Evolutionary conservation across 306 rosid genomes (phyloP), one percentile per base, ranked within the genome.

Genomic region (Prunus mira): DNA sequence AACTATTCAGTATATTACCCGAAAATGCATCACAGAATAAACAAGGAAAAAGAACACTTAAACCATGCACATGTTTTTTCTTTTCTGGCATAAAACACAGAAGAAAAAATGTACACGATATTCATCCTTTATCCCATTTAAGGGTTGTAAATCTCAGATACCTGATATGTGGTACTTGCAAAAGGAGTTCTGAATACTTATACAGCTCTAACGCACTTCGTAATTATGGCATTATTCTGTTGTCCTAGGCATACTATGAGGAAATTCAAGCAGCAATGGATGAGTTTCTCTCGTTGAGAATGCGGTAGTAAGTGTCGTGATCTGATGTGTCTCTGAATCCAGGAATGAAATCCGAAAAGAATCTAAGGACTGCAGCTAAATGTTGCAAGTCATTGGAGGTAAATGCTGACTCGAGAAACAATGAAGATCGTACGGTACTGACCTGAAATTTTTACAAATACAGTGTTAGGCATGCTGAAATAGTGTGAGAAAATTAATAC

Each of bases 401-500:
- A 67, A 84, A 86, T 68, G 98, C 97, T 5, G 91, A 91, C 83
- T 96, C 93, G 18, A 92, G 96, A 88, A 92, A 96, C 89, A 92
- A 75, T n/a, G 97, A 88, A 45, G 99, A 89, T 62, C 93, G 86
- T 71, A 96, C 73, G 38, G 86, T 89, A 68, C 82, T 86, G 83
- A 92, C 98, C 99, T 96, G 93, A 78, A 81, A 75, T 65, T 74
- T 82, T 76, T 73, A 79, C 51, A 71, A 65, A 63, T 11, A 70
- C 3, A 58, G 18, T 20, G 6, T 20, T 7, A 72, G 17, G 25
- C 41, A 72, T 72, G 43, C 19, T 72, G 34, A 72, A 72, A 57
- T 41, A 2, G 50, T 34, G 18, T 3, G 7, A 12, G 51, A 30
- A 12, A 52, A 28, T 1, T 2, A 20, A 11, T 1, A 72, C 17